Percentiles rank a stretch among this genome's conserved stretches.
Evolutionary conservation across 108 stramenopile species (phyloP).

Genomic region (Fistulifera solaris): DNA sequence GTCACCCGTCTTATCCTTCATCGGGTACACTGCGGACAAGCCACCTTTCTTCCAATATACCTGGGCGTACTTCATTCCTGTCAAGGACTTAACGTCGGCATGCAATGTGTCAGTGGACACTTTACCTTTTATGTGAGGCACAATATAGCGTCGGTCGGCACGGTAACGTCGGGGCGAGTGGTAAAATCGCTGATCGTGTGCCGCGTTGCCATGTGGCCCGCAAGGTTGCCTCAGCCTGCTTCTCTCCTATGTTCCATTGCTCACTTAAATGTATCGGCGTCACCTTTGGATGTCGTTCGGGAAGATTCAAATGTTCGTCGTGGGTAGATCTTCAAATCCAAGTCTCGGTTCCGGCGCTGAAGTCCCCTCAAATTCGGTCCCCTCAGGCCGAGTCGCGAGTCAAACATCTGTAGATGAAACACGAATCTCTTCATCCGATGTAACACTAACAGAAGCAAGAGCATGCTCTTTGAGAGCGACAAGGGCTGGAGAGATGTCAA

Average conservation of each 20-base stretch:
- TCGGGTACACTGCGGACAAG: not conserved
- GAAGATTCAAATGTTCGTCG: not conserved
- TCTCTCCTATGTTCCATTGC: conserved; percentile 9
- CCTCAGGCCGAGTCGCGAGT: too few species aligned
- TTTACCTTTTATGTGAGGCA: not conserved
- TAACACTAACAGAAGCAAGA: too few species aligned
- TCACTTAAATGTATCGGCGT: too few species aligned
- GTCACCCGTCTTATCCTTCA: conserved; percentile 1
- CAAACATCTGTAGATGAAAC: too few species aligned
- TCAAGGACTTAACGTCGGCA: not conserved
- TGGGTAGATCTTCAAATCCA: not conserved
- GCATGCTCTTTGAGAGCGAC: too few species aligned
- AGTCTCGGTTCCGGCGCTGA: too few species aligned
- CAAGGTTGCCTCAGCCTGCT: conserved; percentile 2
- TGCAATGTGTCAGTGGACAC: not conserved
- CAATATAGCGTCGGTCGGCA: not conserved
- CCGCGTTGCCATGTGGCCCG: conserved; percentile 3
- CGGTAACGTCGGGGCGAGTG: not conserved
- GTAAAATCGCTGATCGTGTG: not conserved
- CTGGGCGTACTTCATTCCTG: not conserved
- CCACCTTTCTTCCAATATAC: not conserved
- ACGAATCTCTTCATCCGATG: too few species aligned
- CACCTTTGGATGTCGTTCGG: not conserved
- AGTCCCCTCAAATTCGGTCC: too few species aligned
- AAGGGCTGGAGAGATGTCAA: too few species aligned